Base-by-base conservation (phyloP, 2,329 filamentous ascomycete species). In the Neodidymelliopsis sp. region DNA sequence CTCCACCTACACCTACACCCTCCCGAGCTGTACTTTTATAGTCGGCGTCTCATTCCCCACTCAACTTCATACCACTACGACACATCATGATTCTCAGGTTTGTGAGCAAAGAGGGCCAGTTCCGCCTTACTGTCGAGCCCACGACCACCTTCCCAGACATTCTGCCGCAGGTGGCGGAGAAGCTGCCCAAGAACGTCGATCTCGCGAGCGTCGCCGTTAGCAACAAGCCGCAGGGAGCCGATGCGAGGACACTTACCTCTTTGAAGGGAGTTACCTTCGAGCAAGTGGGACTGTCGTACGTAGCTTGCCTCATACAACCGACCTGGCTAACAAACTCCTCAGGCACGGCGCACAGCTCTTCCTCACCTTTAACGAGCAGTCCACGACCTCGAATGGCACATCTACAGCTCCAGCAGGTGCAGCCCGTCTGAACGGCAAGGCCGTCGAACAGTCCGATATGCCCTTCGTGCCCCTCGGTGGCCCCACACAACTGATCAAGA, bases 301-400 rank as follows among this genome's bases (percentile, higher is more conserved):
- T 63, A 51, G 47, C 53, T 54, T 53, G 43, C 28, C 43, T 20
- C 15, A 24, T 34, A 31, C 37, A n/a, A 33, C 35, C 11, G 23
- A 36, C 43, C 36, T 18, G 41, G 50, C 62, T 70, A 51, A 66
- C 46, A 54, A n/a, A 48, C 4, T 4, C 19, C n/a, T 16, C 28
- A 94, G 89, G 55, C 91, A 99, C 70, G 94, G 94, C 56, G 91
- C 96, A 68, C 85, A 96, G 67, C 84, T 99, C 57, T 99, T 91
- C 74, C 79, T 97, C 59, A 86, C 84, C 58, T 99, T 95, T 75
- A 77, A 86, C 60, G 83, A 89, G 63, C 77, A 81, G 43, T 72
- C 77, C 20, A 55, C 74, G 15, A 58, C 73, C 30, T 72, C 79
- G 29, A 85, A 85, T 57, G 82, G 81, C 36, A 68, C 78, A 55